Evolutionary conservation across 140 eudicot genomes (phyloP).

Genomic region (Erigeron philadelphicus): DNA sequence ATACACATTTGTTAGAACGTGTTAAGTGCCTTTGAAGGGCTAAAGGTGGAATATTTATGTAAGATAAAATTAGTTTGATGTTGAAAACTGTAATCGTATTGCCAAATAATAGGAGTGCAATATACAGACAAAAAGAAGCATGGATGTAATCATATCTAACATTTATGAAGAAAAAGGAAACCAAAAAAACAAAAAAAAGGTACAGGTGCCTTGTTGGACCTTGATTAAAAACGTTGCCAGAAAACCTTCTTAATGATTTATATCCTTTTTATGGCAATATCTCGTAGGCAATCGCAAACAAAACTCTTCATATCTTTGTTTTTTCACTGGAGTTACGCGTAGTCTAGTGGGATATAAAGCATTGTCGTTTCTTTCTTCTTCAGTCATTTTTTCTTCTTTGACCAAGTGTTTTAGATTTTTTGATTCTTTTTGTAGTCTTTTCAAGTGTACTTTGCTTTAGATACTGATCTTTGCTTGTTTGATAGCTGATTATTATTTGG

Average conservation of each 20-base stretch:
- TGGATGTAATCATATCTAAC: constrained; percentile 3
- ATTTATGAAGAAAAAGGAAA: background rate
- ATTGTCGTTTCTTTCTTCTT: background rate
- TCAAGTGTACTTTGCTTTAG: constrained; percentile 3
- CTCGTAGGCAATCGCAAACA: background rate
- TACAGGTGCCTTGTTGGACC: background rate
- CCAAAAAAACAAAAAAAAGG: constrained; percentile 6
- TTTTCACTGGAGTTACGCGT: background rate
- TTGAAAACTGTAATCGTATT: background rate
- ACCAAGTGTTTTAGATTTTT: constrained; percentile 3
- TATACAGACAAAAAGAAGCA: background rate
- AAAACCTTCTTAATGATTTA: too few relatives aligned
- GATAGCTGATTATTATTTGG: constrained; percentile 15
- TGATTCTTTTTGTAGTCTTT: background rate
- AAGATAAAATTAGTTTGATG: background rate
- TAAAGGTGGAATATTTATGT: background rate
- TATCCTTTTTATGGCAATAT: too few relatives aligned
- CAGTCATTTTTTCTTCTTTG: background rate
- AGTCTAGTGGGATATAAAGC: background rate
- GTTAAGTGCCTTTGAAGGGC: background rate
- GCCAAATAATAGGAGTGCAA: constrained; percentile 7
- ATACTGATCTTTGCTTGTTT: constrained; percentile 16
- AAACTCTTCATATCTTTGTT: background rate
- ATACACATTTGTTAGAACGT: constrained; percentile 6
- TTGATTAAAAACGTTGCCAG: background rate